Base-by-base conservation (phyloP, 1,139 yeast species). In the Arxiozyma bovina region DNA sequence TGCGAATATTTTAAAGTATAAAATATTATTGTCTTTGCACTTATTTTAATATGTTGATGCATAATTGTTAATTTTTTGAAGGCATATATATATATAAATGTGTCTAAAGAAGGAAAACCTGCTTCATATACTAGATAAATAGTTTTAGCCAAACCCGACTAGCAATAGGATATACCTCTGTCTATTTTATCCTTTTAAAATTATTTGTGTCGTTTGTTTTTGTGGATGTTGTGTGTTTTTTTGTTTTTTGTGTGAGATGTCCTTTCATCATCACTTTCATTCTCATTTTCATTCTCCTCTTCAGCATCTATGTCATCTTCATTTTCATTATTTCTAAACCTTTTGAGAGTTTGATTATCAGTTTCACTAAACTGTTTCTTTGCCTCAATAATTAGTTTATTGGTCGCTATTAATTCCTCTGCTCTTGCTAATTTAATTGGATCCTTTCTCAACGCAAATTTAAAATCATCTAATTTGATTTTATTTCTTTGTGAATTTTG, bases 401-500 rank as follows among this genome's bases (percentile, higher is more conserved):
- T 89, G 67, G 87, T 79, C 51, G 81, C 78, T 55, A 88, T 77
- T 61, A 91, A 79, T 67, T 90, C 94, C 61, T 87, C 85, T 42
- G 90, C 81, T 68, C 98, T 79, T 15, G 96, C 94, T 51, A 89
- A 77, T 66, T 90, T 91, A 55, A 82, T 77, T 1, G 94, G 87
- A 63, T 91, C 98, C 60, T 84, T 81, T 48, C 96, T 75, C 55
- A 91, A 73, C 0, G 89, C 94, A 72, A 89, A 89, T 61, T 86
- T 87, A 72, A 91, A 82, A 68, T 91, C 98, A 58, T 89, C 96
- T 53, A 90, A 84, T 64, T 86, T 85, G 58, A 91, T 81, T 68
- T 94, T 83, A 53, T 80, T 80, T 50, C 95, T 76, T 48, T 84
- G 70, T 2, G 83, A 79, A 54, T 77, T 77, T 17, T 80, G 73